Base-by-base conservation (phyloP, 2,329 filamentous ascomycete species). In the Trichocomaceae sp. region DNA sequence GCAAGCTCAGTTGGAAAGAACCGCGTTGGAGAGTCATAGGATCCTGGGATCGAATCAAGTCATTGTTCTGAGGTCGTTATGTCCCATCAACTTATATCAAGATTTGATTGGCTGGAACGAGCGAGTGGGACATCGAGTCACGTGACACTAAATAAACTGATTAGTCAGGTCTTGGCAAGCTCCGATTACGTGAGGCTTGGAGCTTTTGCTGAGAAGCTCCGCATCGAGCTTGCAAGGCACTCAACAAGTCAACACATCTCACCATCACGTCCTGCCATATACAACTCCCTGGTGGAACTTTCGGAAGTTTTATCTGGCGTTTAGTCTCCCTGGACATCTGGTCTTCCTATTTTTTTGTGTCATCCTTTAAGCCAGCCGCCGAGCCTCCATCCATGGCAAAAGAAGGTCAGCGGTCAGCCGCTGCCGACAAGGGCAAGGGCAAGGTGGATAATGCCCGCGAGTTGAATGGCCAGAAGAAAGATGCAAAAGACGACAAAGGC, bases 381-480 rank as follows among this genome's bases (percentile, higher is more conserved):
- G 50, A 56, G 54, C 44, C 54, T 52, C 54, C 50, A 96, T 52
- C 54, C 50, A 96, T 97, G 93, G 91, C 91, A 77, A 88, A 95
- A 80, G 90, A 95, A 76, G 89, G 86, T 78, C 88, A 95, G 77
- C 82, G 86, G 80, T 81, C 87, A 73, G 88, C 87, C 75, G 79
- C 86, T 71, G 82, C 84, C 72, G 90, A 96, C 76, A 97, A 97
- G 82, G 91, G 90, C 76, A 99, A 99, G 81, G 92, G 84, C 71
- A 99, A 97, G 80, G 90, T 86, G 60, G 80, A 85, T 59, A 82
- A 83, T 65, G 78, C 82, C 58, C 83, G 84, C 68, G 83, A 87
- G 66, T 69, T 79, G 58, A 76, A 79, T 58, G 77, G 74, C 55
- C 75, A 77, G 58, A 80, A 81, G 62, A 74, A 75, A 62, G 60